phyloP scores from a whole-genome alignment of 2,329 filamentous ascomycete species.

The Cladophialophora carrionii region DNA sequence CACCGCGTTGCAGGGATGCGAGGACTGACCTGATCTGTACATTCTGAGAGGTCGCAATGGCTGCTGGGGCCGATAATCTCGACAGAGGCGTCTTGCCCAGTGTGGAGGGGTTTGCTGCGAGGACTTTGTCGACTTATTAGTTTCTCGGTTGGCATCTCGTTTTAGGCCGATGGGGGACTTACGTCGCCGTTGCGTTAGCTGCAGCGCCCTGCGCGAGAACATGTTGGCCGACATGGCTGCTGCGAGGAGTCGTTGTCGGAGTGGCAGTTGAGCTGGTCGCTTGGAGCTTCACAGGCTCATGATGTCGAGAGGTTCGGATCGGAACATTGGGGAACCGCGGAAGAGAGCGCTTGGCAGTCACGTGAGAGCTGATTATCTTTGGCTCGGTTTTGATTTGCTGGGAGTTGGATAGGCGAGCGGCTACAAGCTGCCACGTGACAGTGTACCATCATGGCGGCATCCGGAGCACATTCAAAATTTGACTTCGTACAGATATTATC shows the following conservation, averaged over 20 bases:
- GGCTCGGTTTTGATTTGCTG: slow-evolving; percentile 13
- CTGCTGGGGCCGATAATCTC: slow-evolving; percentile 49
- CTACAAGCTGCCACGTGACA: too few species aligned
- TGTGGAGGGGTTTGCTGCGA: slow-evolving; percentile 50
- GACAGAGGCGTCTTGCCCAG: slow-evolving; percentile 48
- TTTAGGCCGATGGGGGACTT: slow-evolving; percentile 39
- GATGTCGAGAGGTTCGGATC: slow-evolving; percentile 13
- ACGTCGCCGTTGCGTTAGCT: slow-evolving; percentile 55
- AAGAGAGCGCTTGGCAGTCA: slow-evolving; percentile 8
- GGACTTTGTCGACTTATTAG: slow-evolving; percentile 43
- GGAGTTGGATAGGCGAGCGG: not conserved
- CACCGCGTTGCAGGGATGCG: slow-evolving; percentile 9
- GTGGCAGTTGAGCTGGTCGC: not conserved
- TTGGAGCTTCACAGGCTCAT: slow-evolving; percentile 9
- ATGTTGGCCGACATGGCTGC: slow-evolving; percentile 43
- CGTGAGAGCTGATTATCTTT: not conserved
- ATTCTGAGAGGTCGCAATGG: slow-evolving; percentile 49
- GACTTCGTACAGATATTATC: not conserved
- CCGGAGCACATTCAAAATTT: not conserved
- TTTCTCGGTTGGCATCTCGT: not conserved
- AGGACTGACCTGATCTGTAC: slow-evolving; percentile 51
- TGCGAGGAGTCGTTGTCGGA: slow-evolving; percentile 2
- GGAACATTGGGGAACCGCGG: slow-evolving; percentile 4
- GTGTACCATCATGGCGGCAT: too few species aligned
- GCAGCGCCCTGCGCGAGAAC: slow-evolving; percentile 54